Evolutionary conservation across 2,329 filamentous ascomycete species (phyloP).

Genomic region (Diaporthe citrichinensis): DNA sequence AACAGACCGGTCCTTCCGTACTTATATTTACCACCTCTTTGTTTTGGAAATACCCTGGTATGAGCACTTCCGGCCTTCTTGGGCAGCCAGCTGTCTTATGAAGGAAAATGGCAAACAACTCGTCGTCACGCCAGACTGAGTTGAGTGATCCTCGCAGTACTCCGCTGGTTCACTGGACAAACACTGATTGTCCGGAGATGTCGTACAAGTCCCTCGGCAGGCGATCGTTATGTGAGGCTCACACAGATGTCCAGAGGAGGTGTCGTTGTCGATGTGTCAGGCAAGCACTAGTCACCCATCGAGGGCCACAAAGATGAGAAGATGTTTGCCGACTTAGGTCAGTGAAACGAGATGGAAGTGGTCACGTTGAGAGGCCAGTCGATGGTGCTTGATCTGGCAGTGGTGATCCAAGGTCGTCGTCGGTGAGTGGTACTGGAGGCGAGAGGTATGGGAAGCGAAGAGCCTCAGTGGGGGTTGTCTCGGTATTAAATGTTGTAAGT

Average conservation of each 20-base stretch:
- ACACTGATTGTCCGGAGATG: constrained; percentile 29
- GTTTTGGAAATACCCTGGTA: neutral
- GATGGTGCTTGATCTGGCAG: neutral
- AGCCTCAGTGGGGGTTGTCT: constrained; percentile 6
- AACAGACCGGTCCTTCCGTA: neutral
- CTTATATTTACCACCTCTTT: constrained; percentile 14
- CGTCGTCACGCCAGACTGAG: constrained; percentile 19
- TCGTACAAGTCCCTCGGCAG: constrained; percentile 34
- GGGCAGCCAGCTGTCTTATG: constrained; percentile 42
- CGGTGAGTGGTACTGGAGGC: neutral
- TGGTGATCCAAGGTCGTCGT: constrained; percentile 1
- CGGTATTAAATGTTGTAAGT: constrained; percentile 22
- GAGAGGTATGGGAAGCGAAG: neutral
- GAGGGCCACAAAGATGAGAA: constrained; percentile 32
- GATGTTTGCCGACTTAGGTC: constrained; percentile 29
- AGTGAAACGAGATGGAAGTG: neutral
- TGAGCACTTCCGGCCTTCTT: constrained; percentile 23
- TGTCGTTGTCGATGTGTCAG: constrained; percentile 11
- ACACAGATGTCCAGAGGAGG: neutral
- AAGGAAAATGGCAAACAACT: constrained; percentile 38
- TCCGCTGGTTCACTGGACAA: constrained; percentile 28
- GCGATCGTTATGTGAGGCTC: constrained; percentile 19
- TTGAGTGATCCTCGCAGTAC: neutral
- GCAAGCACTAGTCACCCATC: constrained; percentile 34
- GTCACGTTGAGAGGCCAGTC: neutral